phyloP scores from a whole-genome alignment of 1,284 basidiomycete genomes.

The Pyrrhoderma noxium region DNA sequence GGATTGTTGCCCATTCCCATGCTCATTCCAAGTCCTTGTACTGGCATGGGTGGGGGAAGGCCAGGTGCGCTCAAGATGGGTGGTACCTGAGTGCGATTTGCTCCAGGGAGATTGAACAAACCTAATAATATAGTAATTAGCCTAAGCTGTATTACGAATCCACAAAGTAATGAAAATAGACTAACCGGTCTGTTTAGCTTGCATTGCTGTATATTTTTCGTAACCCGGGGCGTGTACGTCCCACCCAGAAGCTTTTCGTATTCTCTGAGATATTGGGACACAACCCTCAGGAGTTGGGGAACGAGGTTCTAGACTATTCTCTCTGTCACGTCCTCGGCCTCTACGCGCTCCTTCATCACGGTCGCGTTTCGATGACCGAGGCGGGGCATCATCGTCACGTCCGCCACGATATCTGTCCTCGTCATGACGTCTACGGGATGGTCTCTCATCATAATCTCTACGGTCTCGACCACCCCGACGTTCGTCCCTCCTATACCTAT shows the following conservation, averaged over 20 bases:
- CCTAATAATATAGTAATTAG: constrained; percentile 40
- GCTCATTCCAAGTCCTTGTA: constrained; percentile 77
- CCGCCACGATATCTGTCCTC: constrained; percentile 40
- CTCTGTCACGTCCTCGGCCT: constrained; percentile 33
- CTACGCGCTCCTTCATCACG: constrained; percentile 30
- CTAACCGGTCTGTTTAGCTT: constrained; percentile 94
- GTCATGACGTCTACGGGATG: constrained; percentile 31
- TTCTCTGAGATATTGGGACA: constrained; percentile 77
- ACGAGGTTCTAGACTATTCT: constrained; percentile 58
- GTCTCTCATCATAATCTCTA: constrained; percentile 34
- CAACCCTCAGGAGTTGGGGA: constrained; percentile 89
- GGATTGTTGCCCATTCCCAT: constrained; percentile 62
- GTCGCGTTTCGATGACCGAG: constrained; percentile 25
- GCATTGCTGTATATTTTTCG: constrained; percentile 88
- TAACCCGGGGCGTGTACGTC: constrained; percentile 94
- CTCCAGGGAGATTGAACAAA: constrained; percentile 87
- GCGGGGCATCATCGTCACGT: constrained; percentile 42
- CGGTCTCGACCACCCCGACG: constrained; percentile 18
- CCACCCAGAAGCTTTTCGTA: constrained; percentile 88
- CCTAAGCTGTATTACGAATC: too few species aligned
- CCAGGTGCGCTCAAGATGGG: constrained; percentile 74
- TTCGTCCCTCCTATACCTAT: constrained; percentile 16
- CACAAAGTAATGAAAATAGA: constrained; percentile 12
- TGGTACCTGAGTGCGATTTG: constrained; percentile 81
- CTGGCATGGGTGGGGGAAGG: constrained; percentile 74